Evolutionary conservation across 108 stramenopile genomes (phyloP), one percentile per base, ranked within the genome.

Genomic region (Cyclotella cryptica): DNA sequence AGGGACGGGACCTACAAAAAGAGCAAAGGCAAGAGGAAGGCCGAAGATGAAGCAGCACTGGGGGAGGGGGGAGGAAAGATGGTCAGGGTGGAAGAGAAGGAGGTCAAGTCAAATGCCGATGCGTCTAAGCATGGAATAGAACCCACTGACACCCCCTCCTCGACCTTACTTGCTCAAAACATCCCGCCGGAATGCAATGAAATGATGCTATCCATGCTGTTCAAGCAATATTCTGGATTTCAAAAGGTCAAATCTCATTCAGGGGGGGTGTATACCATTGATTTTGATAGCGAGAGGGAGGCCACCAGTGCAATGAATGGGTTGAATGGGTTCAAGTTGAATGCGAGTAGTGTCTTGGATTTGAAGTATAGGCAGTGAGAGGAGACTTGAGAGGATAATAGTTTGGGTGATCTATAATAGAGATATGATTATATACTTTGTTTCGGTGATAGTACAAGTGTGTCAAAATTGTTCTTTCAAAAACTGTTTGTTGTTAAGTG

Each of bases 291-390:
- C 26, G 95, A 95, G 75, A 85, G 90, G 2, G 90, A 93, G 85
- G 97, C 97, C 13, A 93, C 93, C 13, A 28, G 91, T 65, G 97
- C 96, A 0, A 67, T 94, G 79, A 81, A 95, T 42, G 93, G 79
- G 28, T 88, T 98, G 84, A 89, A 96, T 71, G 96, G 96, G 21
- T 97, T 98, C 84, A 91, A 97, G 74, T 83, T 98, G 64, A 92
- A 93, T 10, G 78, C 91, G 22, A 91, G 84, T 10, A 88, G 96
- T 66, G 83, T 79, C 10, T 85, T 98, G 79, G 84, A 89, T 65
- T 69, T 98, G 61, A 87, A 74, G 0, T 98, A 92, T 78, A 94
- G 92, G 19, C 90, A 96, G 71, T 77, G 70, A 39, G 35, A 35
- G 35, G 2, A 35, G 35, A 35, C 4, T 35, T 35, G 35, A 35